A percentile compares a stretch with the other conserved stretches of the same genome.
Evolutionary conservation across 2,329 filamentous ascomycete species (phyloP).

Genomic region (Fusarium sp.): DNA sequence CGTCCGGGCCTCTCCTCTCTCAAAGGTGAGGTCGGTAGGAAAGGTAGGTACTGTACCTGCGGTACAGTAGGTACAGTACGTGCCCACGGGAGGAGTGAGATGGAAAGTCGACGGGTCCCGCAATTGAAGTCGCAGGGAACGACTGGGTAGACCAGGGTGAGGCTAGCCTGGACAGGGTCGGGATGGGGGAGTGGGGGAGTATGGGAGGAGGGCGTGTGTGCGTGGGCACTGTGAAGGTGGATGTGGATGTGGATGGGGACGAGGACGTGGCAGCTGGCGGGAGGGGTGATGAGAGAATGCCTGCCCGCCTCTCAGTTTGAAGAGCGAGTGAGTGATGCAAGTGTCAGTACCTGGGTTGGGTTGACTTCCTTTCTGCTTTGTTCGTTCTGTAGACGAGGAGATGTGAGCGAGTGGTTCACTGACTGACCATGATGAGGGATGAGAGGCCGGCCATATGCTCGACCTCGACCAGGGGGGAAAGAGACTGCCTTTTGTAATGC

Average conservation of each 20-base stretch:
- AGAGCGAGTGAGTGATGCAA: background rate
- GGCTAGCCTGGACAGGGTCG: slow-evolving; percentile 33
- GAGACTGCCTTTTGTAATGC: background rate
- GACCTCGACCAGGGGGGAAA: background rate
- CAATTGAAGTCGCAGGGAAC: slow-evolving; percentile 34
- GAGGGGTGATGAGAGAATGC: slow-evolving; percentile 13
- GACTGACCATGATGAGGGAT: background rate
- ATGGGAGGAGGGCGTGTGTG: slow-evolving; percentile 17
- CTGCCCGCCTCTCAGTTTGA: background rate
- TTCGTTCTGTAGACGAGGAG: background rate
- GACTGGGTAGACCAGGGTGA: slow-evolving; percentile 38
- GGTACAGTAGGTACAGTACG: slow-evolving; percentile 37
- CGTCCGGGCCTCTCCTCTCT: background rate
- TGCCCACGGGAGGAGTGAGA: slow-evolving; percentile 19
- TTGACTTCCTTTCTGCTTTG: background rate
- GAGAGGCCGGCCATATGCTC: background rate
- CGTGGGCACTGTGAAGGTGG: slow-evolving; percentile 10
- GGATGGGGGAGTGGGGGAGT: slow-evolving; percentile 22
- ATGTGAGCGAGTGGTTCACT: background rate
- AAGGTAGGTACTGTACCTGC: slow-evolving; percentile 13
- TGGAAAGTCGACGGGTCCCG: slow-evolving; percentile 31
- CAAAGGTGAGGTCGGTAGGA: slow-evolving; percentile 3
- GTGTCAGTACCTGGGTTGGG: background rate
- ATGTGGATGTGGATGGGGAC: slow-evolving; percentile 15
- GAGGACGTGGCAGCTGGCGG: slow-evolving; percentile 20